Evolutionary conservation across 2,329 filamentous ascomycete species (phyloP).

Genomic region (Penicillium sp.): DNA sequence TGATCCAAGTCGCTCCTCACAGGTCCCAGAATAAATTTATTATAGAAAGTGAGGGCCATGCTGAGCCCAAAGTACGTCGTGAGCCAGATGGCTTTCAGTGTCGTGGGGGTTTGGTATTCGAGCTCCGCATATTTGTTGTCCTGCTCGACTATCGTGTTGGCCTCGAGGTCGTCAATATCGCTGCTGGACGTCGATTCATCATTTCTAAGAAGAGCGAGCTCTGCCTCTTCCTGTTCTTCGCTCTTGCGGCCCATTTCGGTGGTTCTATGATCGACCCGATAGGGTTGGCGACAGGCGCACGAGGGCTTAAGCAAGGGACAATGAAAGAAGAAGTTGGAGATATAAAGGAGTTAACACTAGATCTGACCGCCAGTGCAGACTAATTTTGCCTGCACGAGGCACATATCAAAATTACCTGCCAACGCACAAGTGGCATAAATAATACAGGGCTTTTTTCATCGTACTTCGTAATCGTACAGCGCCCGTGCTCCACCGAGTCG

Average conservation of each 20-base stretch:
- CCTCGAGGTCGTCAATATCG: slow-evolving; percentile 10
- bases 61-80: slow-evolving; percentile 15
- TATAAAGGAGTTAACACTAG: neutral
- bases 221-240: slow-evolving; percentile 9
- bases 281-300: neutral
- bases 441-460: neutral
- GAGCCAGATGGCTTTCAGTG: slow-evolving; percentile 15
- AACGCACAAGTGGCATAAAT: neutral
- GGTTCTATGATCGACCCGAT: neutral
- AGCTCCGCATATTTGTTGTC: neutral
- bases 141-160: slow-evolving; percentile 7
- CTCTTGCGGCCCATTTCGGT: slow-evolving; percentile 1
- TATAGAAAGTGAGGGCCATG: slow-evolving; percentile 17
- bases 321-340: neutral
- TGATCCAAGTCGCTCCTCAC: slow-evolving; percentile 1
- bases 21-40: slow-evolving; percentile 16
- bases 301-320: neutral
- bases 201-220: slow-evolving; percentile 11
- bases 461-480: neutral
- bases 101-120: slow-evolving; percentile 17
- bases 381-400: neutral
- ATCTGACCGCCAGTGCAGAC: neutral
- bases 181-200: slow-evolving; percentile 8
- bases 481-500: neutral
- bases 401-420: neutral